Evolutionary conservation across 495 filamentous ascomycete species (phyloP).

Genomic region (Penicillium salamii): DNA sequence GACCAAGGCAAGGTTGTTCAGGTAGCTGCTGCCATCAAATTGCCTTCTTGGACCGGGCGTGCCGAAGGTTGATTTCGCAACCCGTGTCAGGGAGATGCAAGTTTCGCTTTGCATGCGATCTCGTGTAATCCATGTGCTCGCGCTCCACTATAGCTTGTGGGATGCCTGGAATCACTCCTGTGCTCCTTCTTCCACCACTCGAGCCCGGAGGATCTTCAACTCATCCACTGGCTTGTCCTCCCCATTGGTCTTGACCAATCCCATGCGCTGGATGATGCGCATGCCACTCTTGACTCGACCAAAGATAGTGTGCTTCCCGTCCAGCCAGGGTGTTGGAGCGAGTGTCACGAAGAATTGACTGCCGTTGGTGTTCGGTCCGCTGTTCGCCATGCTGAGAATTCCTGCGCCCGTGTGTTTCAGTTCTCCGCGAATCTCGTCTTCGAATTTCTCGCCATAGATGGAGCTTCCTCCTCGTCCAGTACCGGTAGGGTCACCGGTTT

Average conservation of each 20-base stretch:
- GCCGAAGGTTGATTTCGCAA: constrained; percentile 3
- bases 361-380: constrained; percentile 90
- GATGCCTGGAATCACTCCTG: constrained; percentile 31
- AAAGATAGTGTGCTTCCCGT: constrained; percentile 98
- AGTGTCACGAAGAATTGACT: constrained; percentile 86
- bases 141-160: not conserved
- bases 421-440: constrained; percentile 75
- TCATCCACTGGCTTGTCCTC: constrained; percentile 82
- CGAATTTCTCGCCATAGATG: constrained; percentile 94
- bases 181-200: constrained; percentile 56
- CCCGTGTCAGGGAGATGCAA: constrained; percentile 1
- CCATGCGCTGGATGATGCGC: constrained; percentile 82
- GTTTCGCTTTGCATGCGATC: not conserved
- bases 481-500: constrained; percentile 93
- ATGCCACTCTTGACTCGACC: constrained; percentile 86
- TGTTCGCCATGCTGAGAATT: constrained; percentile 93
- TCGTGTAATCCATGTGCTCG: not conserved
- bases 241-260: constrained; percentile 76
- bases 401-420: constrained; percentile 95
- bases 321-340: constrained; percentile 93
- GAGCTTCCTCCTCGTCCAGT: constrained; percentile 87
- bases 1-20: not conserved
- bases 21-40: not conserved
- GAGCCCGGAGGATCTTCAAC: constrained; percentile 75
- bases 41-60: not conserved